phyloP scores from a whole-genome alignment of 805 yeast genomes.

The Yamadazyma philogaea region DNA sequence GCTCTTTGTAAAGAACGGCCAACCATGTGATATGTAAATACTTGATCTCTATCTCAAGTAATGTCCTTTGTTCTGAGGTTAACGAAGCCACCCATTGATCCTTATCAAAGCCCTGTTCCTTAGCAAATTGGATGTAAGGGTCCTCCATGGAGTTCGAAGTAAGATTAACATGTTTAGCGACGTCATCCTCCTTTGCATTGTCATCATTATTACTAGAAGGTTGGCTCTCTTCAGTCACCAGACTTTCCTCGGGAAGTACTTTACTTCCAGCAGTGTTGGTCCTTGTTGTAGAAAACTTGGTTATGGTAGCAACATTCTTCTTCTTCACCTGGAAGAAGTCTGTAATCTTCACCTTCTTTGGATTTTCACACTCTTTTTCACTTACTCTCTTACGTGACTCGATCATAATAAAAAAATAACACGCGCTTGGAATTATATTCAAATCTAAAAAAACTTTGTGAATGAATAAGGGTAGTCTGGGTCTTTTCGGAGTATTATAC shows the following conservation, averaged over 20 bases:
- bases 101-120: conserved; percentile 41
- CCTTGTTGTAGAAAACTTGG: no score
- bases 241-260: background rate
- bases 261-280: background rate
- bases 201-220: no score
- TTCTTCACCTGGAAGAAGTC: conserved; percentile 15
- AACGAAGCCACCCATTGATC: conserved; percentile 49
- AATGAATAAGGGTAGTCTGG: conserved; percentile 45
- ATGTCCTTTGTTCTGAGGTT: conserved; percentile 43
- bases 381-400: background rate
- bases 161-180: no score
- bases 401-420: background rate
- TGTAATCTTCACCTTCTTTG: conserved; percentile 13
- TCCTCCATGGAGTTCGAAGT: no score
- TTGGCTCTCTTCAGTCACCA: background rate
- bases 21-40: conserved; percentile 82
- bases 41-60: conserved; percentile 64
- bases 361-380: background rate
- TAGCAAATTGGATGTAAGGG: conserved; percentile 10
- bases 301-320: background rate
- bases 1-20: conserved; percentile 58
- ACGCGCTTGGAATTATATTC: conserved; percentile 18
- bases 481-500: conserved; percentile 46
- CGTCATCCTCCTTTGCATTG: no score
- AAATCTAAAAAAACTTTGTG: conserved; percentile 19